A percentile compares a stretch with the other conserved stretches of the same genome.
Evolutionary conservation across 208 protist species (phyloP).

Genomic region (Wallacemonas rigidus): DNA sequence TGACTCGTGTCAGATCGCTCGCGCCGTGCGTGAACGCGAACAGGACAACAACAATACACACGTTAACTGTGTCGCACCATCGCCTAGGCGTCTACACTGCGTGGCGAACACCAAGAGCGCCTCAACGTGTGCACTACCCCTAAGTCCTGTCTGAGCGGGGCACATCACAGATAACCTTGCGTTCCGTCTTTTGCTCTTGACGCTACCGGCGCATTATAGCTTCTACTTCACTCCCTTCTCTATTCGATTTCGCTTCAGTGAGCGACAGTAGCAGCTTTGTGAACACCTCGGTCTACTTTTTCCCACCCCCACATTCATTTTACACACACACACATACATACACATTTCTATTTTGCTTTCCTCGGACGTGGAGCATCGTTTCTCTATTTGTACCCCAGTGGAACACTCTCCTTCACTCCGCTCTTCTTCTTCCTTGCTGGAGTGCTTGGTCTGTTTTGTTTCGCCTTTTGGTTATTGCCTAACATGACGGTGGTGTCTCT

Average conservation of each 20-base stretch:
- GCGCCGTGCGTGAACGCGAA: no score
- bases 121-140: no score
- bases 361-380: not conserved
- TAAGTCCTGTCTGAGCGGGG: no score
- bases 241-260: not conserved
- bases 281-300: no score
- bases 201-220: not conserved
- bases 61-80: not conserved
- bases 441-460: not conserved
- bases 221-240: constrained; percentile 20
- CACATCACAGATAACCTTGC: no score
- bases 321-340: constrained; percentile 2
- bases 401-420: constrained; percentile 5
- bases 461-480: not conserved
- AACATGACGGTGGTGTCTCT: constrained; percentile 26
- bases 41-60: not conserved
- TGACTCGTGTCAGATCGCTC: no score
- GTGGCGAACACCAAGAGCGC: no score
- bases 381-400: constrained; percentile 3
- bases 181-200: no score
- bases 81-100: no score
- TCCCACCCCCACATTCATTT: not conserved
- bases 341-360: not conserved
- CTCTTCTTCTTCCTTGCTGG: not conserved
- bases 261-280: no score